Conservation (phyloP, 768 basidiomycete species). For the Serendipita vermifera region DNA sequence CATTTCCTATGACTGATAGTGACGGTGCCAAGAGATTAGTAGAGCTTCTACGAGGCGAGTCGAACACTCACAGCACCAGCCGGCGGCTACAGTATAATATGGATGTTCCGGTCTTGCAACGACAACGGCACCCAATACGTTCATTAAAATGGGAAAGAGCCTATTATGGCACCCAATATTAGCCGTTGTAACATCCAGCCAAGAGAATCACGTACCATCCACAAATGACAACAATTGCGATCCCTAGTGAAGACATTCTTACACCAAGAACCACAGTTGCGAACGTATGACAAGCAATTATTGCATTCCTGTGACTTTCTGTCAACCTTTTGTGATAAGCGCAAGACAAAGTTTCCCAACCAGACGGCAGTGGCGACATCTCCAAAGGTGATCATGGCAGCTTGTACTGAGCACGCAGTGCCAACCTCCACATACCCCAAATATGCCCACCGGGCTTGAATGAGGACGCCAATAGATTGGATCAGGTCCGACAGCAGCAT, state of each 20-base stretch:
- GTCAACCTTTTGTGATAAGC: not conserved
- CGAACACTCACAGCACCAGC: slow-evolving; percentile 2
- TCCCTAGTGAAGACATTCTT: not conserved
- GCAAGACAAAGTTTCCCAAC: not conserved
- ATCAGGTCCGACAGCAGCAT: not conserved
- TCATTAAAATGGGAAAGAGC: not conserved
- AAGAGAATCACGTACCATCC: slow-evolving; percentile 1
- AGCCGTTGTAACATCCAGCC: not conserved
- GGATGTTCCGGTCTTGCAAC: not conserved
- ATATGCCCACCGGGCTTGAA: not conserved
- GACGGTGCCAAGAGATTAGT: not conserved
- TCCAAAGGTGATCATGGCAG: not conserved
- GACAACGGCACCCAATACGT: not conserved
- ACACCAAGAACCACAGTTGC: not conserved
- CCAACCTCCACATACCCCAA: not conserved
- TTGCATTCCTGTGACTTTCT: not conserved
- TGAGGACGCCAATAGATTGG: not conserved
- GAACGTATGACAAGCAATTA: slow-evolving; percentile 5
- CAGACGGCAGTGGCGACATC: slow-evolving; percentile 1
- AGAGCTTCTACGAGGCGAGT: too few relatives aligned
- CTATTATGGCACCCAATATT: not conserved
- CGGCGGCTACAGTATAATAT: not conserved
- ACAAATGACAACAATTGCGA: not conserved
- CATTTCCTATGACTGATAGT: slow-evolving; percentile 2
- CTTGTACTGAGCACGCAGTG: not conserved